Evolutionary conservation across 208 protist genomes (phyloP), one percentile per base, ranked within the genome.

Genomic region (Lotmaria passim): DNA sequence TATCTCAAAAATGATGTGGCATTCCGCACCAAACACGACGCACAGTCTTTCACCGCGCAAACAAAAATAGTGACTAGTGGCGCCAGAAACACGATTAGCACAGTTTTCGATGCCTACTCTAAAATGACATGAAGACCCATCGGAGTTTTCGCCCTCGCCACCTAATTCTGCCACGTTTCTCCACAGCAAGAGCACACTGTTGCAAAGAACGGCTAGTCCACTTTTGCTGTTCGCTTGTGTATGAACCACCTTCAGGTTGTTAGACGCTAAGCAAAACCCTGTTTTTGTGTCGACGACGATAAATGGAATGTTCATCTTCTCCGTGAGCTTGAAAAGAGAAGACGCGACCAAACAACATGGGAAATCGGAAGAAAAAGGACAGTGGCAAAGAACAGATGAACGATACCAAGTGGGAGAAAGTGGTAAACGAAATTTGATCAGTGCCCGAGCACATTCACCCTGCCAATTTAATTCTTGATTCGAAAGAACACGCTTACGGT

Each of bases 201-300:
- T 61, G 21, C 64, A 69, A 21, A 69, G 24, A 28, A 61, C 64
- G 10, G 64, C 64, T 24, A 69, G 36, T 4, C 52, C 39, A 14
- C 12, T n/a, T 53, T 61, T 69, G 41, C 41, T 69, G 11, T 24
- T 61, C 24, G 26, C 19, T 3, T 51, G 21, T 14, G 12, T 28
- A 21, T 30, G n/a, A 3, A 56, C 0, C 0, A 2, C 8, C 28
- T 55, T 43, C 39, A 69, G 39, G 41, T 53, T 23, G 0, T 33
- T 38, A 0, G 64, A 69, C 2, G 52, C 64, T n/a, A 69, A 8
- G 39, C 61, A 52, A 39, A 69, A 69, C 15, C 64, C 64, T 2
- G 51, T 69, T 15, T 30, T 41, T 24, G 64, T 53, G 7, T 69
- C 64, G n/a, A 69, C 31, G 21, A 46, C 19, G 24, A 69, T 52